Evolutionary conservation across 768 basidiomycete genomes (phyloP), one percentile per base, ranked within the genome.

Genomic region (Termitomyces sp.): DNA sequence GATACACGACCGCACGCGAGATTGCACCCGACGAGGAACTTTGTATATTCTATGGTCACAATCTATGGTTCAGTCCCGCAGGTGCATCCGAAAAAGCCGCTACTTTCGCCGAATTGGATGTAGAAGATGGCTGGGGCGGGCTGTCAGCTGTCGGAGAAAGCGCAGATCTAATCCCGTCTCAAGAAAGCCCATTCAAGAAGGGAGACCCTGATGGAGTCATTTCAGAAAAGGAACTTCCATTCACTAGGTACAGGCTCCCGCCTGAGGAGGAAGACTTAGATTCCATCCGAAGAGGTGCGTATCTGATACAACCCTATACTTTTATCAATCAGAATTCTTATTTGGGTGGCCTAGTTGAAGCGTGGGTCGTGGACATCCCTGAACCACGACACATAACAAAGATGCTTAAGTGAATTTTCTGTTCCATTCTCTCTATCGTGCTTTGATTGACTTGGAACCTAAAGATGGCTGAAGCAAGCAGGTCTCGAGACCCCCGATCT

Each of bases 351-450:
- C 1, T 21, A 91, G 90, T 83, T 38, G 73, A 80, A 47, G 88
- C 85, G 53, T 93, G 91, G 91, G 86, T 83, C 19, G 85, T 89
- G 17, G 87, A 91, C 64, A 76, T 92, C 17, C 80, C 81, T 3
- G 81, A 89, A 60, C 77, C 77, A 23, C 78, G 76, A 44, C 70
- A 80, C 51, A 87, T 83, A 21, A 78, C 82, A 9, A 66, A 74
- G 1, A 77, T 90, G 72, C 74, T 92, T 9, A 86, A 80, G 89
- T 87, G 63, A 50, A 75, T 44, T 47, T 47, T 53, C 28, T 44
- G 44, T 33, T 49, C 17, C 9, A 31, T 47, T 7, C 49, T 14
- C 15, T 38, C 14, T 21, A 31, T 31, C 46, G 9, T 28, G 10
- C 37, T 38, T n/a, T 59, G 38, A 56, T 48, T 49, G 4, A 21